These are phyloP conservation scores for Dothideomycetes sp. DNA, from an alignment of 2,329 filamentous ascomycete species.

Conservation along the genomic window DNA sequence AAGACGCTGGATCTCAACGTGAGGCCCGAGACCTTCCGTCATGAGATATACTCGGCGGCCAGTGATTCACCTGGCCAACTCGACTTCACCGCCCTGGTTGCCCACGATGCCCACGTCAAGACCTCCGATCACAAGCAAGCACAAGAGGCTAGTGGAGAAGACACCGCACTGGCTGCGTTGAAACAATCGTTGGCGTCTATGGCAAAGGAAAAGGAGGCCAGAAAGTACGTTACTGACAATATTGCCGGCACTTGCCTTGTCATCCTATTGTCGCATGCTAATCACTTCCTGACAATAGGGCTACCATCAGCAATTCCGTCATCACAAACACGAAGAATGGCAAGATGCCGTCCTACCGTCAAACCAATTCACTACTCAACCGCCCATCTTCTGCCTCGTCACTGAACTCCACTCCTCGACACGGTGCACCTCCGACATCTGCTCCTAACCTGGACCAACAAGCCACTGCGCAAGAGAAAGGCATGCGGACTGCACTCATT, in stretches of 20 bases:
- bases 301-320: slow-evolving; percentile 22
- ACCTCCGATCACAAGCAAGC: slow-evolving; percentile 38
- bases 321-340: slow-evolving; percentile 22
- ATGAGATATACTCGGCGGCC: slow-evolving; percentile 45
- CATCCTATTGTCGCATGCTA: neutral
- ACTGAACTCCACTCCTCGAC: slow-evolving; percentile 16
- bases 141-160: slow-evolving; percentile 43
- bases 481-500: slow-evolving; percentile 33
- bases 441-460: slow-evolving; percentile 22
- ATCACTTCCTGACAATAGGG: slow-evolving; percentile 9
- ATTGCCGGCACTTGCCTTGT: no score
- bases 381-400: slow-evolving; percentile 28
- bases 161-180: slow-evolving; percentile 48
- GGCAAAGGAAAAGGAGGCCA: slow-evolving; percentile 50
- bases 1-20: slow-evolving; percentile 45
- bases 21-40: slow-evolving; percentile 40
- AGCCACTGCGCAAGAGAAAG: slow-evolving; percentile 22
- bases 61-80: slow-evolving; percentile 33
- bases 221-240: slow-evolving; percentile 32
- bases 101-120: slow-evolving; percentile 37
- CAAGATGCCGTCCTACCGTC: slow-evolving; percentile 11
- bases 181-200: slow-evolving; percentile 49
- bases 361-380: slow-evolving; percentile 19
- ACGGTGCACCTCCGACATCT: slow-evolving; percentile 26
- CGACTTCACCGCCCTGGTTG: slow-evolving; percentile 46